Percentiles rank a stretch among this genome's conserved stretches.
Conservation (phyloP, 495 filamentous ascomycete genomes). For the Penicillium longicatenatum region DNA sequence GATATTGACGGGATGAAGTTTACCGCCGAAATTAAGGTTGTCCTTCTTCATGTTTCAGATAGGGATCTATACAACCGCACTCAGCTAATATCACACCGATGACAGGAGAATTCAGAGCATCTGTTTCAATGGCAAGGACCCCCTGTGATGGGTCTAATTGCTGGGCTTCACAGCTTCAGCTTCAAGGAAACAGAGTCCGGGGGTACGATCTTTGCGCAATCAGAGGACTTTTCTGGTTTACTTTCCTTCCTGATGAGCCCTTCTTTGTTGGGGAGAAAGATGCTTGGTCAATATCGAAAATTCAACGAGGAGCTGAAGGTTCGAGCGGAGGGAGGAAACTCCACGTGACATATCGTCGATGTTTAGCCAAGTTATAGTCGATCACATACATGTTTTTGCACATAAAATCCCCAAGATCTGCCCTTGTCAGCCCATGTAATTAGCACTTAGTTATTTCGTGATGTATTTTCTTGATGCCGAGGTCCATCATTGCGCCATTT, state of each 20-base stretch:
- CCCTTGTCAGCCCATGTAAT: too few species aligned
- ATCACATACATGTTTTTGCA: too few species aligned
- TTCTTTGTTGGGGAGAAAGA: not conserved
- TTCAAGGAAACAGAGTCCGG: not conserved
- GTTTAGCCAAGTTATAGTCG: too few species aligned
- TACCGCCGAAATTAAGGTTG: not conserved
- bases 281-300: not conserved
- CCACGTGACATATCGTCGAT: not conserved
- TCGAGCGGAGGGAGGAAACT: not conserved
- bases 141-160: not conserved
- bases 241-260: not conserved
- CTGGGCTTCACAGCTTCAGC: not conserved
- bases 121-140: slow-evolving; percentile 2
- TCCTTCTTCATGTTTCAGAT: not conserved
- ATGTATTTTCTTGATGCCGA: too few species aligned
- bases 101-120: not conserved
- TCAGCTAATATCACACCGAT: not conserved
- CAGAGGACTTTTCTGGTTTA: not conserved
- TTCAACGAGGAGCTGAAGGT: slow-evolving; percentile 2
- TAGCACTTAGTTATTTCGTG: too few species aligned
- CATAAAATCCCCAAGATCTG: too few species aligned
- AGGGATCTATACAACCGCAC: not conserved
- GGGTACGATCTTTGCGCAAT: not conserved
- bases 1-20: slow-evolving; percentile 3
- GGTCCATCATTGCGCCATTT: too few species aligned